Evolutionary conservation across 768 basidiomycete genomes (phyloP), one percentile per base, ranked within the genome.

Genomic region (Hypholoma fasciculare): DNA sequence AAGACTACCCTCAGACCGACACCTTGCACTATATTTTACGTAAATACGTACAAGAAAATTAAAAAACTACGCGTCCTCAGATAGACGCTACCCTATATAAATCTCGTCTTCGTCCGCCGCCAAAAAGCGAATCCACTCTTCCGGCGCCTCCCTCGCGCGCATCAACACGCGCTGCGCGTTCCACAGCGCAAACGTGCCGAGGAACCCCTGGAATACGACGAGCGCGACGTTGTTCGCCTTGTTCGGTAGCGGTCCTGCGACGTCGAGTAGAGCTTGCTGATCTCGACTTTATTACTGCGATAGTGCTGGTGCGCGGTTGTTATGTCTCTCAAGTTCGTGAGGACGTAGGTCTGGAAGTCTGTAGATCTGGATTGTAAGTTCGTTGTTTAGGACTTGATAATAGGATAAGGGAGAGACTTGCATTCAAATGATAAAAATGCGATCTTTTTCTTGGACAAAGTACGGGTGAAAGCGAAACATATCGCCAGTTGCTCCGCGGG

Each of bases 181-280:
- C 60, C 60, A 61, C 16, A 56, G 50, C 14, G 56, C 49, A 27
- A 57, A 9, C 16, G 56, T 36, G 1, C 54, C 55, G 1, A 61
- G 26, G 36, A 57, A 57, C 14, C 55, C 55, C 17, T 61, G 60
- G 34, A 52, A 57, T 0, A 49, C 56, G 26, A 61, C 56, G 14
- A 61, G 50, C 5, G 55, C 44, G 16, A 61, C 23, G 13, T 60
- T 56, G 36, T 61, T 61, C 19, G 49, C 7, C 17, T 51, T 56
- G 44, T 47, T 57, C 13, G 40, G 30, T 1, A 61, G 19, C 60
- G 60, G 48, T 54, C 56, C 16, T 57, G 60, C 4, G 60, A 61
- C 17, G 56, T 61, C 20, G 19, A 30, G 52, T 57, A 53, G 8
- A 57, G 37, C 17, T 57, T 61, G 13, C 42, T 43, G 17, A 38